Base-by-base conservation (phyloP, 768 basidiomycete species). In the Mycena rebaudengoi region DNA sequence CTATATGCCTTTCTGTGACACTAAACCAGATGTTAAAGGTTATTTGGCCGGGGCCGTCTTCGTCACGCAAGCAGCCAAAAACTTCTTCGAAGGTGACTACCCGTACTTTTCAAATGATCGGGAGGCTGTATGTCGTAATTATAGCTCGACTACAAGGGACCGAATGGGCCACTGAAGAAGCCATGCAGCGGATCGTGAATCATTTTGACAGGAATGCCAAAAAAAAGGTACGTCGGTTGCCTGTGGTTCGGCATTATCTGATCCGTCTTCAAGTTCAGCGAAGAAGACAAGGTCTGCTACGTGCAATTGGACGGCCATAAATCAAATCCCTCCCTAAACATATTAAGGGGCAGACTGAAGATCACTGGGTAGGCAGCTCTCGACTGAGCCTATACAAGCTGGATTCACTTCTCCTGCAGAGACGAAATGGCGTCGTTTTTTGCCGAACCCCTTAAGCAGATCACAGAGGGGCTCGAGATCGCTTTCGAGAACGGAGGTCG, bases 21-120 rank as follows among this genome's bases (percentile, higher is more conserved):
- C n/a, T n/a, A n/a, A n/a, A n/a, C n/a, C n/a, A n/a, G n/a, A n/a
- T n/a, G n/a, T n/a, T 43, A 10, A 35, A 71, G 70, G 70, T 51
- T 71, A 71, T 39, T 44, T 71, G 5, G 68, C 65, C 16, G 70
- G 70, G n/a, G 68, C 65, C 37, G 68, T 71, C 23, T 69, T 71
- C 35, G 68, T 71, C 11, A 65, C 65, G 0, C 59, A 59, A 18
- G 70, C 70, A n/a, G 65, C 65, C 2, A 61, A 64, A 40, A 61
- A 29, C 5, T 70, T 64, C 39, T 65, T 70, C 48, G 40, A 62
- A 58, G 46, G 69, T 26, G 26, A 61, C 44, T 30, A 26, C 13
- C 8, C 20, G 43, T 7, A 41, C 39, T n/a, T 18, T n/a, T n/a
- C n/a, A n/a, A n/a, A n/a, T n/a, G 16, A n/a, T n/a, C 13, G 20